Evolutionary conservation across 2,329 filamentous ascomycete species (phyloP), one percentile per base, ranked within the genome.

Genomic region (Chaetomiaceae sp.): DNA sequence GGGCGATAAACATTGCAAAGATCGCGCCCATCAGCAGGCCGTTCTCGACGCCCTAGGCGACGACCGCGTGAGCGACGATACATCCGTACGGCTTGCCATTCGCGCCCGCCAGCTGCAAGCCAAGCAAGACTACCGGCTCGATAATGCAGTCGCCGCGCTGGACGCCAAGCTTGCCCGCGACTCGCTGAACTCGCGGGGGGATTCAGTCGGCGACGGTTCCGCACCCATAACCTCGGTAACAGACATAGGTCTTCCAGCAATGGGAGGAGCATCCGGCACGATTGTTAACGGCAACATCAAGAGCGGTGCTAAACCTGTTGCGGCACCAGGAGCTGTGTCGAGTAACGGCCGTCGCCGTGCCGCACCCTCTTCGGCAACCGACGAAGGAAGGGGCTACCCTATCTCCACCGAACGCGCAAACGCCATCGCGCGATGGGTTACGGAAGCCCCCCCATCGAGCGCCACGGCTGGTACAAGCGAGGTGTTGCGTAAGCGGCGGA

Each of bases 361-460:
- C 32, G n/a, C 27, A 4, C 21, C 25, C 6, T 16, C 27, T 2
- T 20, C 42, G 10, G 43, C 13, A 1, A 16, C 16, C 9, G 49
- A 52, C 7, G 42, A 47, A 9, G 38, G 8, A 4, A 44, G 37
- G 7, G 49, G 51, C 58, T 87, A 87, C 65, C 81, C 82, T 2
- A 82, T 89, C 58, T 75, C 79, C 16, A 88, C 86, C 1, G 84
- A 87, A 58, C 77, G 88, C 20, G 87, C 87, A 0, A 77, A 82
- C 43, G 79, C 80, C 16, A 81, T 92, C 53, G 79, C 83, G 0
- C 71, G 80, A 37, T 94, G 89, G 88, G 79, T 92, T 20, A 70
- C 71, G 44, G 76, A 85, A 53, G 82, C 80, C 1, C 81, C 79
- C 5, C 56, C 45, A 1, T 36, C 41, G 2, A 53, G 42, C 20